Evolutionary conservation across 2,329 filamentous ascomycete genomes (phyloP).

Genomic region (Nannizziopsis arthrosporioides): DNA sequence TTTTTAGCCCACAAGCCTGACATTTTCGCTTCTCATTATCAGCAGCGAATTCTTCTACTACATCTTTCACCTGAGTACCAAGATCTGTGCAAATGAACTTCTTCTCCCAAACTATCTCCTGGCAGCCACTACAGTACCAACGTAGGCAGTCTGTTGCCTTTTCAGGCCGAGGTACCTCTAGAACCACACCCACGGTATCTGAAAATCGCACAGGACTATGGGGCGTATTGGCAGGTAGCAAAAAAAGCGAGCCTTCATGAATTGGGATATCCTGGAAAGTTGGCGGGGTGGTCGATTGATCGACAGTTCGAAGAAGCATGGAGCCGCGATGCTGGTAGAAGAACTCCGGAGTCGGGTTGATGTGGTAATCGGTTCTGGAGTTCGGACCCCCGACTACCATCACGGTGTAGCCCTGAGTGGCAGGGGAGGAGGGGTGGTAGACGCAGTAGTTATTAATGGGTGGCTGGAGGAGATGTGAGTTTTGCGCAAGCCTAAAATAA

Average conservation of each 20-base stretch:
- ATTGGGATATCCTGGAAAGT: conserved; percentile 77
- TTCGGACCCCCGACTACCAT: conserved; percentile 92
- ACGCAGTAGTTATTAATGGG: conserved; percentile 98
- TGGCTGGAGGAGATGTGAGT: conserved; percentile 82
- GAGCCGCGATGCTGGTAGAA: conserved; percentile 93
- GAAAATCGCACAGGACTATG: conserved; percentile 92
- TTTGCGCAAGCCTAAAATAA: conserved; percentile 64
- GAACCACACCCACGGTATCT: conserved; percentile 83
- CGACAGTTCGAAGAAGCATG: conserved; percentile 88
- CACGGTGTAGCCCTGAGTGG: conserved; percentile 88
- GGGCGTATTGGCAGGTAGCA: conserved; percentile 85
- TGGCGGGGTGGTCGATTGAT: conserved; percentile 42
- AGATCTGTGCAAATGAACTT: conserved; percentile 80
- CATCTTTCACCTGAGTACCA: conserved; percentile 86
- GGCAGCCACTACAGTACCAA: conserved; percentile 76
- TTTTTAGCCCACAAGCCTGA: conserved; percentile 61
- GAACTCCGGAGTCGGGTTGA: conserved; percentile 92
- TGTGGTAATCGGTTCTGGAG: conserved; percentile 93
- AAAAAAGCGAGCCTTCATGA: conserved; percentile 83
- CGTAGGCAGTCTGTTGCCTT: conserved; percentile 64
- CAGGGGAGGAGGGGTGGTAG: conserved; percentile 54
- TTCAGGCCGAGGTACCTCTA: conserved; percentile 70
- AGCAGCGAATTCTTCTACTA: conserved; percentile 68
- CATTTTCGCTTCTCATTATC: conserved; percentile 63
- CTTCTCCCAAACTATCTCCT: conserved; percentile 67